These are phyloP conservation scores for Umbelopsis sp. DNA, from an alignment of 192 early-diverging fungal species.

Conservation along the genomic window DNA sequence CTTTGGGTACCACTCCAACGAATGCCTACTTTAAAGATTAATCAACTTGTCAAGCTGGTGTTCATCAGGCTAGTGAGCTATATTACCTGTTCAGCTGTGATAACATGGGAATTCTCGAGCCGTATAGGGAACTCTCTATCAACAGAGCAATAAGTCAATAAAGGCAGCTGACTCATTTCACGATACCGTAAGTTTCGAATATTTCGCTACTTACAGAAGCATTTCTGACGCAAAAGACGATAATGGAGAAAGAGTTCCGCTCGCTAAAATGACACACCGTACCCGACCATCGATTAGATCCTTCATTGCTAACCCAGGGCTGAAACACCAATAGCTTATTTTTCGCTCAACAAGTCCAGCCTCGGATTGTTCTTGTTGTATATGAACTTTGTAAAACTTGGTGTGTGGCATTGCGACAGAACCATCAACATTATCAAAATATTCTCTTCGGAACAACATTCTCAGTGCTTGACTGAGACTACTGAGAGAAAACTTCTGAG, in stretches of 20 bases:
- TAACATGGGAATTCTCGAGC: conserved; percentile 63
- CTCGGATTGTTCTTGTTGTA: neutral
- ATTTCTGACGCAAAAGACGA: conserved; percentile 60
- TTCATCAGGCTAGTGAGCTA: neutral
- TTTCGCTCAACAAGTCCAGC: neutral
- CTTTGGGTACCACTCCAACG: conserved; percentile 44
- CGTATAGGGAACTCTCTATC: conserved; percentile 38
- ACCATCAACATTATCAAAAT: neutral
- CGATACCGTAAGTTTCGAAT: neutral
- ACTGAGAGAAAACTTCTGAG: conserved; percentile 23
- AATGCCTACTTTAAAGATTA: conserved; percentile 33
- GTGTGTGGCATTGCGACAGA: neutral
- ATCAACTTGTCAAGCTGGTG: no score
- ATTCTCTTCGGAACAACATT: conserved; percentile 24
- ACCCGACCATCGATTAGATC: conserved; percentile 38
- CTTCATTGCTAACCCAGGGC: conserved; percentile 60
- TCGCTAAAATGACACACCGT: conserved; percentile 62
- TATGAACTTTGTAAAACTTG: conserved; percentile 3
- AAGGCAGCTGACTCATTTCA: neutral
- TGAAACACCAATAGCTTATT: conserved; percentile 67
- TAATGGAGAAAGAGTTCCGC: conserved; percentile 67
- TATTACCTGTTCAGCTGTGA: conserved; percentile 49
- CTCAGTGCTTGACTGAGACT: conserved; percentile 31
- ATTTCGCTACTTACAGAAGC: conserved; percentile 39
- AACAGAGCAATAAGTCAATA: neutral